Conservation (phyloP, 1,284 basidiomycete species). For the Porodaedalea pini region DNA sequence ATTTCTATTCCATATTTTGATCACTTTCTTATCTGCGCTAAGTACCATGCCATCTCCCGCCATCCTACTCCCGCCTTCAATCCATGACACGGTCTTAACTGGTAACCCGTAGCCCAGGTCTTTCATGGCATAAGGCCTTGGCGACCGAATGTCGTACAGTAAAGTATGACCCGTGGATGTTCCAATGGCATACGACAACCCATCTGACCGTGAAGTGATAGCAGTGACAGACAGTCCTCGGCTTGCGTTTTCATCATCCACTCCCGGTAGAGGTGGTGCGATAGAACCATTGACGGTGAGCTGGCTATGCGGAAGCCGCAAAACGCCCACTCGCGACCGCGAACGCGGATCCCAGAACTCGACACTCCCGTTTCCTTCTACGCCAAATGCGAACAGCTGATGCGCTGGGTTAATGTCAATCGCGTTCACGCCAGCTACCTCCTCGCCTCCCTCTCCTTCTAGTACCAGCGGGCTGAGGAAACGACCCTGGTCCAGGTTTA, state of each 20-base stretch:
- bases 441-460: conserved; percentile 48
- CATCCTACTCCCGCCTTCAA: conserved; percentile 80
- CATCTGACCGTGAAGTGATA: conserved; percentile 81
- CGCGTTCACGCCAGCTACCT: conserved; percentile 81
- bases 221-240: conserved; percentile 73
- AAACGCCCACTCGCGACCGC: conserved; percentile 68
- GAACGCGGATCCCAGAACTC: conserved; percentile 97
- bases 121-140: conserved; percentile 82
- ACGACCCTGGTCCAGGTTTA: conserved; percentile 94
- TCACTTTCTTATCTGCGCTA: conserved; percentile 89
- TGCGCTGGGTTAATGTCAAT: conserved; percentile 95
- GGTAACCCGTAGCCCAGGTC: conserved; percentile 97
- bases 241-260: conserved; percentile 36
- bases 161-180: conserved; percentile 94
- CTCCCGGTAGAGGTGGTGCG: conserved; percentile 39
- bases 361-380: conserved; percentile 80
- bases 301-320: conserved; percentile 71
- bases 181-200: conserved; percentile 90
- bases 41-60: conserved; percentile 85
- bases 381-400: conserved; percentile 86
- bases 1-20: conserved; percentile 92
- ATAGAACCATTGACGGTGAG: conserved; percentile 46
- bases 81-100: conserved; percentile 85
- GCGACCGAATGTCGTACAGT: conserved; percentile 90
- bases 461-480: conserved; percentile 81